A percentile compares a stretch with the other conserved stretches of the same genome.
These are phyloP conservation scores for Mycena olivaceomarginata DNA, from an alignment of 768 basidiomycete genomes.

Conservation along the genomic window DNA sequence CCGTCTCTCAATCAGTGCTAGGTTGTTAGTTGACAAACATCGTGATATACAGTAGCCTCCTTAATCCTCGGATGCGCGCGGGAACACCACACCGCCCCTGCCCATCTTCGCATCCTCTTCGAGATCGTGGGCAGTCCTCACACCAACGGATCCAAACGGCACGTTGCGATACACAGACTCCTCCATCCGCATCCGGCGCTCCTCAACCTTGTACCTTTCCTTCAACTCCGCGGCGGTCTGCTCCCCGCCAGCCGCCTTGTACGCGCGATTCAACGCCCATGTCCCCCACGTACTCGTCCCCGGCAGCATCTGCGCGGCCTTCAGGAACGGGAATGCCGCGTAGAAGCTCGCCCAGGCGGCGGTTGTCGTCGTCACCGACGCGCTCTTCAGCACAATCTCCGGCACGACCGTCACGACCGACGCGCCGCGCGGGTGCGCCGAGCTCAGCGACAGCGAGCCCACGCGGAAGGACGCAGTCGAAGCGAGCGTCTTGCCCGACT, in stretches of 20 bases:
- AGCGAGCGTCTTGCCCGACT: slow-evolving; percentile 56
- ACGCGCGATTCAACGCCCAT: slow-evolving; percentile 39
- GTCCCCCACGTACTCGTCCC: slow-evolving; percentile 37
- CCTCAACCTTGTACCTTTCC: slow-evolving; percentile 39
- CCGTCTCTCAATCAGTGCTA: too few relatives aligned
- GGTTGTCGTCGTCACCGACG: slow-evolving; percentile 22
- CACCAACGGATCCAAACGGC: slow-evolving; percentile 41
- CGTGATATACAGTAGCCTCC: too few relatives aligned
- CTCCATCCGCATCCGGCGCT: slow-evolving; percentile 35
- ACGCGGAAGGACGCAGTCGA: slow-evolving; percentile 57
- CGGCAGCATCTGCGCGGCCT: slow-evolving; percentile 37
- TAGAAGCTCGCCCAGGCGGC: slow-evolving; percentile 41
- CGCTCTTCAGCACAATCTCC: slow-evolving; percentile 38
- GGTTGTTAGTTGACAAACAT: too few relatives aligned
- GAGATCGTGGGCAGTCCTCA: slow-evolving; percentile 38
- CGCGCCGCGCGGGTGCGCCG: slow-evolving; percentile 59
- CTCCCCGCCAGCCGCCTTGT: slow-evolving; percentile 36
- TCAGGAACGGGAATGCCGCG: slow-evolving; percentile 42
- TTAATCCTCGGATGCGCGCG: background rate
- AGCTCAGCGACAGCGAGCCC: slow-evolving; percentile 60
- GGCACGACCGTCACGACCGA: slow-evolving; percentile 44
- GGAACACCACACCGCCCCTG: slow-evolving; percentile 34
- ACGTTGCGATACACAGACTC: slow-evolving; percentile 37
- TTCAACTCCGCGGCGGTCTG: slow-evolving; percentile 35
- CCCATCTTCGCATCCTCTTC: slow-evolving; percentile 40